Conservation (phyloP, 345 rosid genomes). For the Salix caprea region DNA sequence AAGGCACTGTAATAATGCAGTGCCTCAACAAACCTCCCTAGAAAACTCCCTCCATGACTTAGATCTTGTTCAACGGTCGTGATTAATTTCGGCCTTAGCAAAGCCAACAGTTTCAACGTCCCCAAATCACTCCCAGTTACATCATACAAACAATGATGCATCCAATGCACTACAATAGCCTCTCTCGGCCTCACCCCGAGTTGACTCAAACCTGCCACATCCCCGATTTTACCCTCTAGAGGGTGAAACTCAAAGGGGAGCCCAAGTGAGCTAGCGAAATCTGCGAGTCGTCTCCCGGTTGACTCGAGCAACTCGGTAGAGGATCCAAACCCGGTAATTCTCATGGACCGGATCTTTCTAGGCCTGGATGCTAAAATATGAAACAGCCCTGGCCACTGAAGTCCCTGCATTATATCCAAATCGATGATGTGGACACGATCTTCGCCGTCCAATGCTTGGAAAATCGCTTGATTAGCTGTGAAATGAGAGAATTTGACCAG, state of each 20-base stretch:
- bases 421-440: conserved; percentile 89
- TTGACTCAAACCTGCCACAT: conserved; percentile 41
- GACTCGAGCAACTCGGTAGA: conserved; percentile 74
- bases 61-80: conserved; percentile 88
- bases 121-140: conserved; percentile 67
- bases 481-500: conserved; percentile 84
- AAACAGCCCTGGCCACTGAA: conserved; percentile 97
- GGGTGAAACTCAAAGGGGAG: conserved; percentile 84
- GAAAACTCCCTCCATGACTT: conserved; percentile 64
- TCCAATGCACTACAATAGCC: conserved; percentile 88
- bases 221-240: conserved; percentile 74
- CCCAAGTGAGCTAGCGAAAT: conserved; percentile 68
- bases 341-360: conserved; percentile 64
- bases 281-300: conserved; percentile 80
- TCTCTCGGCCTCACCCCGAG: conserved; percentile 60
- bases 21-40: conserved; percentile 88
- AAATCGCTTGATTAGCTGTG: conserved; percentile 94
- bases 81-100: conserved; percentile 64
- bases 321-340: conserved; percentile 84
- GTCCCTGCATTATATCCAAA: conserved; percentile 95
- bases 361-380: conserved; percentile 90
- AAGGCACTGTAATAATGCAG: conserved; percentile 93
- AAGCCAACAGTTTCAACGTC: conserved; percentile 47
- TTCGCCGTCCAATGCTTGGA: conserved; percentile 74
- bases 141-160: conserved; percentile 91